A percentile compares a stretch with the other conserved stretches of the same genome.
Conservation (phyloP, 1,284 basidiomycete genomes). For the Schizophyllum amplum region DNA sequence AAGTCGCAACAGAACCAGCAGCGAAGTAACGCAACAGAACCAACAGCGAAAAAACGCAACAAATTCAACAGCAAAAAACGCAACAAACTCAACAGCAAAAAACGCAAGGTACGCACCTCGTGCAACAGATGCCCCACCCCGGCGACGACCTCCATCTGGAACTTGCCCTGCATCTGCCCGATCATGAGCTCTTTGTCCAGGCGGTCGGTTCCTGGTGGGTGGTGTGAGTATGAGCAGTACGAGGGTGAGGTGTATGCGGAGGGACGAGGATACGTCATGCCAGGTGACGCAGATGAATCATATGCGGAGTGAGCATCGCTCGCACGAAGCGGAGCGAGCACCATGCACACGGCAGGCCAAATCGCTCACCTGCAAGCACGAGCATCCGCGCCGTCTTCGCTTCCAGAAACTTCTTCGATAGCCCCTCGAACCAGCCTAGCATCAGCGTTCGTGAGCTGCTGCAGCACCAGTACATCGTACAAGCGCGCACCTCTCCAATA, state of each 20-base stretch:
- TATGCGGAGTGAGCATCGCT: no score
- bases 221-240: no score
- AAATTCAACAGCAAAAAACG: no score
- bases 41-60: not conserved
- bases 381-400: slow-evolving; percentile 78
- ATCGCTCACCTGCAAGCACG: slow-evolving; percentile 52
- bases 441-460: no score
- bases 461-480: not conserved
- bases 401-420: slow-evolving; percentile 74
- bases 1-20: no score
- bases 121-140: slow-evolving; percentile 91
- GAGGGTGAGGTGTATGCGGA: no score
- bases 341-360: no score
- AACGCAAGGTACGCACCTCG: slow-evolving; percentile 48
- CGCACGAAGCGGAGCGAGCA: no score
- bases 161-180: slow-evolving; percentile 82
- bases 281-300: no score
- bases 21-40: no score
- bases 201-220: slow-evolving; percentile 65
- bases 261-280: no score
- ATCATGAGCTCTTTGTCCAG: slow-evolving; percentile 94
- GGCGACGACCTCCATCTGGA: slow-evolving; percentile 84
- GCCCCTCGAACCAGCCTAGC: slow-evolving; percentile 90
- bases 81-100: no score
- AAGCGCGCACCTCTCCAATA: slow-evolving; percentile 76